These are phyloP conservation scores for Diaporthe sp. DNA, from an alignment of 2,329 filamentous ascomycete species.

Conservation along the genomic window DNA sequence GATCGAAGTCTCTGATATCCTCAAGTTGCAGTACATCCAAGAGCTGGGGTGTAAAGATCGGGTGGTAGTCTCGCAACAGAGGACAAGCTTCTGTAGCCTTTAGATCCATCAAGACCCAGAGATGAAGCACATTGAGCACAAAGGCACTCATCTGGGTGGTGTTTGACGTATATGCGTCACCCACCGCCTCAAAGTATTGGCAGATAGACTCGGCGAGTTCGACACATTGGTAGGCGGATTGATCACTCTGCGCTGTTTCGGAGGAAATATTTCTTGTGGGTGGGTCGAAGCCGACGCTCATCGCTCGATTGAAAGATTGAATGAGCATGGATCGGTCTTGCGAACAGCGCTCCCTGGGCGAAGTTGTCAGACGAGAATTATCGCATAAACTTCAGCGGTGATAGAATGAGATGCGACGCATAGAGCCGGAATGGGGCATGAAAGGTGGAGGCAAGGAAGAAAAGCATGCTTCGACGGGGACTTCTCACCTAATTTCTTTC, in stretches of 20 bases:
- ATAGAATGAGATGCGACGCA: no score
- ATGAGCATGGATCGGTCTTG: no score
- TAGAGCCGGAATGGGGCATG: no score
- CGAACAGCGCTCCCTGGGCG: background rate
- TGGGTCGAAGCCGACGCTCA: background rate
- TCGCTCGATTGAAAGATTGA: no score
- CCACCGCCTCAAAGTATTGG: conserved; percentile 50
- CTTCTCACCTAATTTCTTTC: no score
- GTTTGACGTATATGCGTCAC: conserved; percentile 56
- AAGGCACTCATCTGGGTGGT: conserved; percentile 63
- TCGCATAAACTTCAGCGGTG: no score
- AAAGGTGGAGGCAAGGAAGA: no score
- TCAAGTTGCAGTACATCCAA: conserved; percentile 68
- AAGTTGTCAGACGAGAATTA: background rate
- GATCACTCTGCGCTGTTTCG: no score
- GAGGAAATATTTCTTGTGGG: no score
- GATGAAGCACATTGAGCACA: conserved; percentile 65
- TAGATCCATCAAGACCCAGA: conserved; percentile 70
- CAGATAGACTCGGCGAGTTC: conserved; percentile 51
- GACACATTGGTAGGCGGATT: background rate
- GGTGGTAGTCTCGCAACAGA: conserved; percentile 64
- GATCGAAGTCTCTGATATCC: conserved; percentile 58
- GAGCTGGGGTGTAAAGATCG: conserved; percentile 60
- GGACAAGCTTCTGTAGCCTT: conserved; percentile 56
- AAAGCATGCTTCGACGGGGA: no score